Base-by-base conservation (phyloP, 2,329 filamentous ascomycete species). In the Rutstroemia sydowiana region DNA sequence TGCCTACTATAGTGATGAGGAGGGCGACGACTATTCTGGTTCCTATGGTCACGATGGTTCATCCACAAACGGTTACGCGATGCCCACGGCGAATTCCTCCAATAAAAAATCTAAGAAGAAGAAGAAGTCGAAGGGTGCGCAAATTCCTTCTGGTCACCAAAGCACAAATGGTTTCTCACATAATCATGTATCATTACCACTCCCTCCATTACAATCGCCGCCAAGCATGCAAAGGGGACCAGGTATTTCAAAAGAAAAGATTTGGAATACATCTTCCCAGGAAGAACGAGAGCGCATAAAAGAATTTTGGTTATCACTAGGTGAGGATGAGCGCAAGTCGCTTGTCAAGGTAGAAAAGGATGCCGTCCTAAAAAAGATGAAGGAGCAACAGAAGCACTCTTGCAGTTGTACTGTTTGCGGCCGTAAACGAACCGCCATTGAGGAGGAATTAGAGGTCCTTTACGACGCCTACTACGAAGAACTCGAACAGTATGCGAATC, bases 391-490 rank as follows among this genome's bases (percentile, higher is more conserved):
- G 70, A 97, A 97, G 71, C 91, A 97, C 69, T 97, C 92, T 2
- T 98, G 93, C 75, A 96, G 91, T 68, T 98, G 93, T 70, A 95
- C 90, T 4, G 92, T 98, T 37, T 98, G 93, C 69, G 93, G 93
- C 48, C 82, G 93, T 59, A 98, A 98, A 73, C 83, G 93, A 49
- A 95, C 87, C 11, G 93, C 93, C 36, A 98, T 98, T 61, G 93
- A 98, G 70, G 93, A 98, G 71, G 93, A 98, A 70, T 76, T 98
- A 11, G 93, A 98, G 67, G 91, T 95, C 16, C 79, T 98, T 11
- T 98, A 98, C 70, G 93, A 98, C 72, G 92, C 92, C 57, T 98
- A 98, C 71, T 98, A 98, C 68, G 85, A 95, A 67, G 93, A 98
- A 71, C 80, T 98, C 55, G 93, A 97, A 73, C 90, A 95, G 68